Evolutionary conservation across 768 basidiomycete species (phyloP).

Genomic region (Russula olivacea): DNA sequence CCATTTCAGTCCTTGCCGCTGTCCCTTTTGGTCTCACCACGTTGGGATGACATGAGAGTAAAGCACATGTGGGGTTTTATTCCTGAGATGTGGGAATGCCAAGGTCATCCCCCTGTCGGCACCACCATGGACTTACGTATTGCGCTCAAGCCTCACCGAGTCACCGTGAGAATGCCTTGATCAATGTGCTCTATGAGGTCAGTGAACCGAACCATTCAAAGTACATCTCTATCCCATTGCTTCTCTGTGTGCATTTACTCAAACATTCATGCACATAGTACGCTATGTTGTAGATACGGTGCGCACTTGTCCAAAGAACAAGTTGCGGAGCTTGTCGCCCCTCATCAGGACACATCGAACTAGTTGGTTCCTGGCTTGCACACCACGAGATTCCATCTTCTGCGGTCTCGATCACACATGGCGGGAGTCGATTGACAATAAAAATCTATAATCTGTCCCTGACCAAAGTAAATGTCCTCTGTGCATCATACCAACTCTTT

Average conservation of each 20-base stretch:
- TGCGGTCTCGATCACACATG: conserved; percentile 37
- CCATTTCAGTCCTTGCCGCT: neutral
- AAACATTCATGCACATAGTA: neutral
- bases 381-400: conserved; percentile 42
- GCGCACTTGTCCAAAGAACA: conserved; percentile 56
- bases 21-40: conserved; percentile 4
- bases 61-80: conserved; percentile 16
- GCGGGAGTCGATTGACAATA: conserved; percentile 53
- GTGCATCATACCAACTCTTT: conserved; percentile 50
- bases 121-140: conserved; percentile 21
- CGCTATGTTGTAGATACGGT: conserved; percentile 40
- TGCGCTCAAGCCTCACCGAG: conserved; percentile 17
- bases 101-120: conserved; percentile 5
- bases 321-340: conserved; percentile 48
- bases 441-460: conserved; percentile 46
- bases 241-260: neutral
- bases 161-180: conserved; percentile 12
- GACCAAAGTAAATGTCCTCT: conserved; percentile 54
- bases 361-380: conserved; percentile 51
- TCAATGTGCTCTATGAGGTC: conserved; percentile 19
- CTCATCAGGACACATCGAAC: conserved; percentile 46
- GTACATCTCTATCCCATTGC: neutral
- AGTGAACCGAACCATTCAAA: conserved; percentile 18
- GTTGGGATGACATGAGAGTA: conserved; percentile 19
- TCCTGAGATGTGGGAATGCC: conserved; percentile 6